Base-by-base conservation (phyloP, 2,329 filamentous ascomycete genomes). In the Parafenestella ontariensis region DNA sequence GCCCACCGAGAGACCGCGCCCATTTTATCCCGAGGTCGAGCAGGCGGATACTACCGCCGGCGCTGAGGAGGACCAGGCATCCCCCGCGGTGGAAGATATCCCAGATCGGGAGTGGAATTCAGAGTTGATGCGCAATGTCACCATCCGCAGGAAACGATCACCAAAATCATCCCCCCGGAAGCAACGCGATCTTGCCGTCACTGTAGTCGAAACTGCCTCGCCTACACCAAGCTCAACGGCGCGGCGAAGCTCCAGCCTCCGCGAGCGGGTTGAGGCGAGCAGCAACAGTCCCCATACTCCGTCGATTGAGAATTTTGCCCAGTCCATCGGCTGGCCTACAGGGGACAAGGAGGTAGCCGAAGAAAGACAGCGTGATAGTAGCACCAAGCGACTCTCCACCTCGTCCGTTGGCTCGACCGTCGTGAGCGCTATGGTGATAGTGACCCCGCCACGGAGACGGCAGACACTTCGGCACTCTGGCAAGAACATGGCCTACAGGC, bases 401-500 rank as follows among this genome's bases (percentile, higher is more conserved):
- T 70, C 79, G 2, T 86, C 84, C 2, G 78, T 79, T 20, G 77
- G 79, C 10, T 86, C 84, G 5, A 84, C 83, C 0, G 76, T 86
- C 15, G 82, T 79, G 7, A 77, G 85, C 71, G 84, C 82, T 11
- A 77, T 83, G 65, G 82, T 86, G 26, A 78, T 85, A 40, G 77
- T 82, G 17, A 78, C 78, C 15, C 79, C 81, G 3, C 80, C 77
- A 34, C 78, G 76, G 55, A 72, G 77, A 33, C 76, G 70, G 47
- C 71, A 65, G 23, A 80, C 77, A 1, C 70, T 86, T 46, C 81
- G 84, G 46, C 84, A 86, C 64, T 80, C 79, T 5, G 81, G 79
- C 41, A 85, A 82, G 69, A 82, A 82, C 54, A 69, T 78, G 51
- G 83, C 83, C 2, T 72, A 85, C 31, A 79, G 81, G 18, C 79